phyloP scores from a whole-genome alignment of 371 early-diverging fungal species.

The Edhazardia aedis region DNA sequence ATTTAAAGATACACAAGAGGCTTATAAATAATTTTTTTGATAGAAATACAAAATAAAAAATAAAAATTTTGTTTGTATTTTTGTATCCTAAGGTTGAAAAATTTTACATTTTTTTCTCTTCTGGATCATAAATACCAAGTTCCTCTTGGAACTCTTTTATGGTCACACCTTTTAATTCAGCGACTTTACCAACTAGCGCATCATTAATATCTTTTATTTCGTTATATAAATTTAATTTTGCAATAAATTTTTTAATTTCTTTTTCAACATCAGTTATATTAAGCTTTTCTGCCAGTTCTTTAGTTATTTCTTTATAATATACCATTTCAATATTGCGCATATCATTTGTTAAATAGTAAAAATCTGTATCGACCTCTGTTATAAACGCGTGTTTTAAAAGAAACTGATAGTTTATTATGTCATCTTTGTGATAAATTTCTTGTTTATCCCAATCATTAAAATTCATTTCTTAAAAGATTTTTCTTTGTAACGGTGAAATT shows the following conservation, averaged over 20 bases:
- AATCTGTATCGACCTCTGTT: conserved; percentile 8
- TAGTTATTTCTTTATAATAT: conserved; percentile 13
- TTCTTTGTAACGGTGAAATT: no score
- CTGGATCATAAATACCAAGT: conserved; percentile 8
- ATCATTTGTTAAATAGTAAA: conserved; percentile 11
- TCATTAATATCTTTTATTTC: conserved; percentile 40
- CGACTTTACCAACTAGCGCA: conserved; percentile 32
- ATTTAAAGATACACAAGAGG: no score
- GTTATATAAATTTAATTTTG: conserved; percentile 36
- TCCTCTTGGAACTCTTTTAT: conserved; percentile 27
- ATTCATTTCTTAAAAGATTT: no score
- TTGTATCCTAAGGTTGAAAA: no score
- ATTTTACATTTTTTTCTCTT: no score
- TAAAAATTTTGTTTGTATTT: no score
- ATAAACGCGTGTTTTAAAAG: conserved; percentile 8
- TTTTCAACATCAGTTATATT: conserved; percentile 17
- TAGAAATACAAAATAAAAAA: no score
- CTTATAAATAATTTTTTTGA: no score
- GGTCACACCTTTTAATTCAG: conserved; percentile 23
- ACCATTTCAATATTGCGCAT: conserved; percentile 9
- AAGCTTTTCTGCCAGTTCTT: conserved; percentile 3
- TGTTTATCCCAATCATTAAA: conserved; percentile 2
- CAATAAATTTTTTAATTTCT: conserved; percentile 28
- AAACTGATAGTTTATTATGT: conserved; percentile 11
- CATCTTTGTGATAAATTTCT: conserved; percentile 4